Percentiles rank a stretch among this genome's conserved stretches.
phyloP scores from a whole-genome alignment of 2,329 filamentous ascomycete species.

The Trichoderma sp. region DNA sequence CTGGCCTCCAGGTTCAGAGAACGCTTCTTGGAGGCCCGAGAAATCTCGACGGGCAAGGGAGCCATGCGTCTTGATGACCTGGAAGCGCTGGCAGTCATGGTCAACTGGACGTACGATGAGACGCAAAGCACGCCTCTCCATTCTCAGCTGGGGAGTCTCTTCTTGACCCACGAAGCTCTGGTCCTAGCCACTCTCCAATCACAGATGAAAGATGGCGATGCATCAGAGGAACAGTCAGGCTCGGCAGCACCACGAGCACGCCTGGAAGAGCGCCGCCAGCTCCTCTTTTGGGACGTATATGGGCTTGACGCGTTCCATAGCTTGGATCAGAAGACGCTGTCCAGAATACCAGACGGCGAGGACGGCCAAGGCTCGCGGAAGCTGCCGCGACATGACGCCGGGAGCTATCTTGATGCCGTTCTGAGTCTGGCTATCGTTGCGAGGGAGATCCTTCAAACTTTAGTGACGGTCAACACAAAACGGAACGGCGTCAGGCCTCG shows the following conservation, averaged over 20 bases:
- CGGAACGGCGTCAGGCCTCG: conserved; percentile 1
- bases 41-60: not conserved
- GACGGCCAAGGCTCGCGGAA: not conserved
- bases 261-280: not conserved
- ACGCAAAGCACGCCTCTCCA: not conserved
- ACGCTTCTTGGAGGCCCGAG: conserved; percentile 4
- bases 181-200: conserved; percentile 10
- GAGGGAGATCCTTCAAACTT: conserved; percentile 13
- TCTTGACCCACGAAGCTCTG: conserved; percentile 15
- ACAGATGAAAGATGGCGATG: not conserved
- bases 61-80: conserved; percentile 11
- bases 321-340: conserved; percentile 8
- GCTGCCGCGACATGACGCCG: conserved; percentile 2
- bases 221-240: not conserved
- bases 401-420: conserved; percentile 17
- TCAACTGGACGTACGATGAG: conserved; percentile 11
- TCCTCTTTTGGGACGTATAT: conserved; percentile 18
- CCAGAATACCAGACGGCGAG: conserved; percentile 6
- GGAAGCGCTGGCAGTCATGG: conserved; percentile 10
- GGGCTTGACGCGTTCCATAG: conserved; percentile 16
- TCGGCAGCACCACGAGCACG: not conserved
- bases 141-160: conserved; percentile 7
- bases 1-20: conserved; percentile 8
- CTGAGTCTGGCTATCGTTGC: conserved; percentile 8
- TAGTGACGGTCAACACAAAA: conserved; percentile 9